Evolutionary conservation across 257 asterid species (phyloP).

Genomic region (Knoxia roxburghii): DNA sequence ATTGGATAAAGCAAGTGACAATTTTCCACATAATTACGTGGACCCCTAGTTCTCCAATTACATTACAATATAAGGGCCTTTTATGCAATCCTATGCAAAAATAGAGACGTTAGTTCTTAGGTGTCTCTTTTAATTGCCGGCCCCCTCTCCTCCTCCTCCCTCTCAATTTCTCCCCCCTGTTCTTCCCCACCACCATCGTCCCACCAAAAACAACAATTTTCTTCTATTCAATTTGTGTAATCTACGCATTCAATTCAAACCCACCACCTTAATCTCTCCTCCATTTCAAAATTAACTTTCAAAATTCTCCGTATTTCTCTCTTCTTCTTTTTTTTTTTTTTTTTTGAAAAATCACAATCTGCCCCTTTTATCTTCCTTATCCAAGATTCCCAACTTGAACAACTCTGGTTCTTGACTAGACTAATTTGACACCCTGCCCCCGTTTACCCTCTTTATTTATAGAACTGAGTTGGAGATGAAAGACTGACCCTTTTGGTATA

Average conservation of each 20-base stretch:
- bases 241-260: no score
- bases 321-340: conserved; percentile 2
- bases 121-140: conserved; percentile 8
- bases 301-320: no score
- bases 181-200: background rate
- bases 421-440: background rate
- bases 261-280: background rate
- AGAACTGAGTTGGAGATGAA: background rate
- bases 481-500: conserved; percentile 8
- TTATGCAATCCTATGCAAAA: background rate
- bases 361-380: conserved; percentile 3
- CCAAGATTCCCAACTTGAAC: background rate
- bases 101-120: conserved; percentile 25
- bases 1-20: background rate
- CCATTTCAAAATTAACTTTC: conserved; percentile 15
- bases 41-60: background rate
- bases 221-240: no score
- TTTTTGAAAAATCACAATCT: conserved; percentile 1
- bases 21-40: conserved; percentile 4
- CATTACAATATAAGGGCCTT: background rate
- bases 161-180: background rate
- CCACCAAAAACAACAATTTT: conserved; percentile 3
- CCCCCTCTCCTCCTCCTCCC: background rate
- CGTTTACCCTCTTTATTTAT: background rate
- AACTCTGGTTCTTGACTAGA: conserved; percentile 12